Conservation (phyloP, 2,329 filamentous ascomycete genomes). For the Septoria linicola region DNA sequence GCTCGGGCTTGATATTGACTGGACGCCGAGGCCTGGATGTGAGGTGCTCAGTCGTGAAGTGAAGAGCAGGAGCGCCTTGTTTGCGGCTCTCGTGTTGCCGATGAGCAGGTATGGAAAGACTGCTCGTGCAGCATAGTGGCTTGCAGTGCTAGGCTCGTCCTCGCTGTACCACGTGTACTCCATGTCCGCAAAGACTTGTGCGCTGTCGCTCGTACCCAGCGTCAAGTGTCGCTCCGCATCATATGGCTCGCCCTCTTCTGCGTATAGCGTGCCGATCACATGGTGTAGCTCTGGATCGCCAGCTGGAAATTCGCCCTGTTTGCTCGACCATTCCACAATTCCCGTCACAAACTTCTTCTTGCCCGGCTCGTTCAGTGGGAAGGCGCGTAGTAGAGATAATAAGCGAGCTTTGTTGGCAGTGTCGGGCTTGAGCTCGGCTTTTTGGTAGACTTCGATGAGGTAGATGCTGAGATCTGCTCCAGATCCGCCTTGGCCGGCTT, state of each 20-base stretch:
- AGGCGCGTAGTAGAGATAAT: slow-evolving; percentile 75
- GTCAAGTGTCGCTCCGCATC: slow-evolving; percentile 89
- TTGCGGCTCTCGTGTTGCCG: slow-evolving; percentile 87
- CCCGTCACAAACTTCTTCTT: slow-evolving; percentile 90
- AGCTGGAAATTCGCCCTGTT: slow-evolving; percentile 80
- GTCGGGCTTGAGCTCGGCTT: slow-evolving; percentile 77
- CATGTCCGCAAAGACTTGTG: slow-evolving; percentile 74
- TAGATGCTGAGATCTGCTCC: slow-evolving; percentile 87
- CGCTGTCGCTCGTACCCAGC: slow-evolving; percentile 84
- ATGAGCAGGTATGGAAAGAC: slow-evolving; percentile 87
- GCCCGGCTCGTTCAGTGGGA: slow-evolving; percentile 79
- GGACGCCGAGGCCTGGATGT: slow-evolving; percentile 66
- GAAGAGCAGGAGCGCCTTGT: slow-evolving; percentile 76
- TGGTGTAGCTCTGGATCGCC: slow-evolving; percentile 95
- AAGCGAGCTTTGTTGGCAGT: slow-evolving; percentile 70
- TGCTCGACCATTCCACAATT: slow-evolving; percentile 84
- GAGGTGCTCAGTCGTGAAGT: slow-evolving; percentile 61
- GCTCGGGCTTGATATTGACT: slow-evolving; percentile 73
- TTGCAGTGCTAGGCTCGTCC: slow-evolving; percentile 83
- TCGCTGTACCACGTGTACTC: slow-evolving; percentile 94
- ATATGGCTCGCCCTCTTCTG: slow-evolving; percentile 89
- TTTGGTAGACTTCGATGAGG: slow-evolving; percentile 86
- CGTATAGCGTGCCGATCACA: slow-evolving; percentile 81
- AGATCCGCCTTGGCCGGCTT: slow-evolving; percentile 89
- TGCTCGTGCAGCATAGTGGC: slow-evolving; percentile 79